These are phyloP conservation scores for Mycosphaerelloides madeirae DNA, from an alignment of 2,329 filamentous ascomycete species.

Conservation along the genomic window DNA sequence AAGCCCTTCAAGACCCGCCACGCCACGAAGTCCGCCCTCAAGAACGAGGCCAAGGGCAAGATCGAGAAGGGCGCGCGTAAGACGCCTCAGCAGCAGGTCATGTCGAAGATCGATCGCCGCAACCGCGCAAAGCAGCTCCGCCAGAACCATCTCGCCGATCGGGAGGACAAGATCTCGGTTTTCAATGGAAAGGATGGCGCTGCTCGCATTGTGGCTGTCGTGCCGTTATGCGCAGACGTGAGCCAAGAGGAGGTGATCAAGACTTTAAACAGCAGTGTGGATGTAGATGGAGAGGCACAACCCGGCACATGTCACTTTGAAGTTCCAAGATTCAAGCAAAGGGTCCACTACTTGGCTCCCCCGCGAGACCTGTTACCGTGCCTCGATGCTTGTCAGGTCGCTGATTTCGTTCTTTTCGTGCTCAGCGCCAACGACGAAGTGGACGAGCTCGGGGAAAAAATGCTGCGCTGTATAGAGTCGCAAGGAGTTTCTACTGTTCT, in stretches of 20 bases:
- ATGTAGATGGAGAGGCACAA: constrained; percentile 56
- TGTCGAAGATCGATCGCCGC: constrained; percentile 92
- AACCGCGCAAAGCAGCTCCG: constrained; percentile 93
- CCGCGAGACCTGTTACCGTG: constrained; percentile 69
- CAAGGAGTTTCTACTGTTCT: constrained; percentile 94
- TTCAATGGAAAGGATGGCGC: constrained; percentile 85
- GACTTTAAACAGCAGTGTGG: constrained; percentile 71
- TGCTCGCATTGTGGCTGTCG: constrained; percentile 79
- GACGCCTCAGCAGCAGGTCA: constrained; percentile 90
- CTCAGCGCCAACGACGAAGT: constrained; percentile 79
- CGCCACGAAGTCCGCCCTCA: constrained; percentile 79
- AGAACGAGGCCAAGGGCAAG: constrained; percentile 83
- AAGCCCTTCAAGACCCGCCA: constrained; percentile 93
- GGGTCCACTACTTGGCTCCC: constrained; percentile 76
- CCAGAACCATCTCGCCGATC: constrained; percentile 75
- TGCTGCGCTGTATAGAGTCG: constrained; percentile 81
- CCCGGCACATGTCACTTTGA: constrained; percentile 57
- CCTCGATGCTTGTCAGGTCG: constrained; percentile 78
- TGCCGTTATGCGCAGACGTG: constrained; percentile 73
- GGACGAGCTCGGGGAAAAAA: constrained; percentile 75
- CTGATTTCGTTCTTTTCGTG: constrained; percentile 86
- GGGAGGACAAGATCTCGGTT: constrained; percentile 70
- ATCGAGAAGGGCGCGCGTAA: constrained; percentile 63
- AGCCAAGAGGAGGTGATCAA: constrained; percentile 63
- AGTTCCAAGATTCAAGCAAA: constrained; percentile 92